Percentiles rank a stretch among this genome's conserved stretches.
phyloP scores from a whole-genome alignment of 2,329 filamentous ascomycete species.

The Apiospora malaysiana region DNA sequence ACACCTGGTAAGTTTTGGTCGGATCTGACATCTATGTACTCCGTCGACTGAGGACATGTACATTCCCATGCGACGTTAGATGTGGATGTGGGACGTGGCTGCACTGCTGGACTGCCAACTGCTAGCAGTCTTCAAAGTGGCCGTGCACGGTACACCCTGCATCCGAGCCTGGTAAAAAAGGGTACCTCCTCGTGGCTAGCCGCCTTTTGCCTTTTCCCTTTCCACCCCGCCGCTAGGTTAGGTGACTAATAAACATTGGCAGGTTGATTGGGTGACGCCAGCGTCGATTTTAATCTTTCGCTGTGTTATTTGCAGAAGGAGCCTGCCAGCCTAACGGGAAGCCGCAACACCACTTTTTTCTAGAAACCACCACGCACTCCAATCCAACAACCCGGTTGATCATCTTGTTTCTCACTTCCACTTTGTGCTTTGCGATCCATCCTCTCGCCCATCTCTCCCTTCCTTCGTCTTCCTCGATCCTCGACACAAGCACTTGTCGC shows the following conservation, averaged over 20 bases:
- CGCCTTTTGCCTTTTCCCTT: neutral
- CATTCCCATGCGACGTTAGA: too few species aligned
- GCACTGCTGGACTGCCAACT: too few species aligned
- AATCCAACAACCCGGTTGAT: constrained; percentile 5
- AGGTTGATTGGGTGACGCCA: constrained; percentile 18
- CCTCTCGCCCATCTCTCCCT: neutral
- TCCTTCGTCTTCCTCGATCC: neutral
- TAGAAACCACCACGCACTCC: neutral
- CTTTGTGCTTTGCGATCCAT: neutral
- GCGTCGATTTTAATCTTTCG: neutral
- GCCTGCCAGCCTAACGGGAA: neutral
- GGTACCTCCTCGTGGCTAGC: neutral
- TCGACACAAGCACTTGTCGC: neutral
- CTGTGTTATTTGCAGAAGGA: constrained; percentile 2
- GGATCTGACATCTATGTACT: too few species aligned
- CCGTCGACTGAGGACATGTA: too few species aligned
- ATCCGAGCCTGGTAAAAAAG: neutral
- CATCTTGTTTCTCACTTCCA: neutral
- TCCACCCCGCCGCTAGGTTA: constrained; percentile 9
- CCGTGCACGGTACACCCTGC: neutral
- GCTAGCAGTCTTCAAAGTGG: too few species aligned
- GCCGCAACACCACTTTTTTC: constrained; percentile 10
- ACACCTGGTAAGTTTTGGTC: too few species aligned
- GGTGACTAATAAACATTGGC: constrained; percentile 12
- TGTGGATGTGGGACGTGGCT: too few species aligned